A percentile compares a stretch with the other conserved stretches of the same genome.
Conservation (phyloP, 2,329 filamentous ascomycete genomes). For the Aspergillus clavatus region DNA sequence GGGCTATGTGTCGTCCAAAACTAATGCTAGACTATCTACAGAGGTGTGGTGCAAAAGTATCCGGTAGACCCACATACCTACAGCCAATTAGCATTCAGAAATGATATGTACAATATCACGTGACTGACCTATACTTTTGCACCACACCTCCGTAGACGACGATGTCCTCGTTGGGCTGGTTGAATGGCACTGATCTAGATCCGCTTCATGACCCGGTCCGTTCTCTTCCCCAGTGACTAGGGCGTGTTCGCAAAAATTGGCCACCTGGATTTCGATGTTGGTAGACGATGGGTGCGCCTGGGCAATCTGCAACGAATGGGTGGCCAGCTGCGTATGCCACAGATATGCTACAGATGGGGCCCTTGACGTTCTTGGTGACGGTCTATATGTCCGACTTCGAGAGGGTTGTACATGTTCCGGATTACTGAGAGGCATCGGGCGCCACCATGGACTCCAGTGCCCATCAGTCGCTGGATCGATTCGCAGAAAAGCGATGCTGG, state of each 20-base stretch:
- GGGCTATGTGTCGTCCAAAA: conserved; percentile 42
- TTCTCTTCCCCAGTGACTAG: conserved; percentile 33
- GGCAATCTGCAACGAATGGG: conserved; percentile 52
- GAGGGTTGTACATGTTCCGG: conserved; percentile 43
- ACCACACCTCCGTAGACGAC: too few relatives aligned
- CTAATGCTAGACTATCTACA: conserved; percentile 35
- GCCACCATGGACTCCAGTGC: conserved; percentile 41
- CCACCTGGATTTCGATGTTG: conserved; percentile 49
- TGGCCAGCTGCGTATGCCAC: conserved; percentile 53
- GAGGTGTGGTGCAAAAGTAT: too few relatives aligned
- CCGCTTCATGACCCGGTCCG: conserved; percentile 19
- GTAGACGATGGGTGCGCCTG: conserved; percentile 48
- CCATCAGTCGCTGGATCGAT: conserved; percentile 43
- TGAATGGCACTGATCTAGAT: conserved; percentile 10
- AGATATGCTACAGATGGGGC: conserved; percentile 48
- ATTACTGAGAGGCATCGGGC: conserved; percentile 51
- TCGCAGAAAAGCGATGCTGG: conserved; percentile 44
- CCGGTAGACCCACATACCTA: too few relatives aligned
- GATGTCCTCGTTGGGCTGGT: conserved; percentile 24
- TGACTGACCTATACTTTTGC: too few relatives aligned
- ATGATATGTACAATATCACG: too few relatives aligned
- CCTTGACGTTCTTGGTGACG: conserved; percentile 47
- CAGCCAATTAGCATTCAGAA: too few relatives aligned
- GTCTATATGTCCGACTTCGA: conserved; percentile 52
- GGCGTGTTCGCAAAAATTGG: conserved; percentile 51